A percentile compares a stretch with the other conserved stretches of the same genome.
phyloP scores from a whole-genome alignment of 371 early-diverging fungal species.

The Neoconidiobolus thromboides region DNA sequence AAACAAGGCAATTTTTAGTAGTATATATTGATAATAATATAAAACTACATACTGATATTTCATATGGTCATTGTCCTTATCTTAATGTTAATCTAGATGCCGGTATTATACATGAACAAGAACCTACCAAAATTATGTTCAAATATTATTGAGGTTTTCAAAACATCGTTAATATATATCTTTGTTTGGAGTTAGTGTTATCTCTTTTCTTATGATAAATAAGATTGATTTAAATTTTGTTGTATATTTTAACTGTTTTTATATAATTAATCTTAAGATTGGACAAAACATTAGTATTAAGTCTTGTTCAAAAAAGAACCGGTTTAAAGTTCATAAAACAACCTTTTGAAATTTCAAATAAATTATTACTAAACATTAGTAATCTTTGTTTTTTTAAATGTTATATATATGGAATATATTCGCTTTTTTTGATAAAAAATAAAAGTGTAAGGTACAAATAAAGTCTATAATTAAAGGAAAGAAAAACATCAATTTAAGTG shows the following conservation, averaged over 20 bases:
- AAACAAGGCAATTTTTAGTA: constrained; percentile 20
- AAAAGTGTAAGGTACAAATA: no score
- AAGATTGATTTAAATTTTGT: neutral
- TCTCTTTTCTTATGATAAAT: constrained; percentile 7
- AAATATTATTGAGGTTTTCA: constrained; percentile 9
- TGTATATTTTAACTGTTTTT: neutral
- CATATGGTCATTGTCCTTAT: constrained; percentile 8
- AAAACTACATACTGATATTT: constrained; percentile 2
- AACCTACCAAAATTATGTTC: constrained; percentile 21
- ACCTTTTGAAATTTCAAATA: no score
- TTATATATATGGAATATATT: no score
- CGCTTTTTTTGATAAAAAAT: no score
- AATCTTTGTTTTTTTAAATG: no score
- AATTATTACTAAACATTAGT: no score
- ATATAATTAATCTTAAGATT: neutral
- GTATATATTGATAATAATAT: constrained; percentile 7
- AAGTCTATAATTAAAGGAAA: no score
- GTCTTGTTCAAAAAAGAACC: neutral
- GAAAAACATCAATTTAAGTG: no score
- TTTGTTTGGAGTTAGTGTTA: constrained; percentile 16
- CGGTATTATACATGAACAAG: constrained; percentile 15
- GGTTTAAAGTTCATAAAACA: no score
- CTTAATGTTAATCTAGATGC: constrained; percentile 20
- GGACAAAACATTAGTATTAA: neutral
- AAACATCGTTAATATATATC: constrained; percentile 12